Base-by-base conservation (phyloP, 768 basidiomycete species). In the Boletus vermiculosoides region DNA sequence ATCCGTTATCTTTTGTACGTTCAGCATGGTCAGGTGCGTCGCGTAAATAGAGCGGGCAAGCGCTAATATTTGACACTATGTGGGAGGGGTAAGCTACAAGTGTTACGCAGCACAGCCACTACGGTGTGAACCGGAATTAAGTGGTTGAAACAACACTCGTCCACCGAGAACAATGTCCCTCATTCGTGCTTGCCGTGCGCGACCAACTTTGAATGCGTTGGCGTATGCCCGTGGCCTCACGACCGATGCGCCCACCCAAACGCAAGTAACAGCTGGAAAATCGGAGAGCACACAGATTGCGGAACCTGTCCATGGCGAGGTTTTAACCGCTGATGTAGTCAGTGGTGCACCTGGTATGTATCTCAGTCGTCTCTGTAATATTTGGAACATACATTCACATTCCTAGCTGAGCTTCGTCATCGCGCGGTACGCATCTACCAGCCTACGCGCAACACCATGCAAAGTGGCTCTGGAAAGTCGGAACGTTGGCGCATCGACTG, bases 401-500 rank as follows among this genome's bases (percentile, higher is more conserved):
- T 4, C 49, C 4, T 39, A 96, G 94, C 74, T 59, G 88, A 97
- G 72, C 83, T 98, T 57, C 88, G 84, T 57, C 86, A 93, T 67
- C 91, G 96, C 49, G 77, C 83, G 20, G 94, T 97, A 42, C 86
- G 95, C 48, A 92, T 99, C 68, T 99, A 86, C 76, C 89, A 94
- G 70, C 92, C 95, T 2, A 87, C 94, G 6, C 87, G 90, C 55
- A 93, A 92, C 63, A 95, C 95, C 4, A 98, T 96, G 85, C 94
- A 98, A 74, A 94, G 92, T 52, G 96, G 92, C 48, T 81, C 86
- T 41, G 86, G 84, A 51, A 94, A 94, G 74, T 83, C 84, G 12
- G 83, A 88, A 62, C 86, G 89, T 64, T 99, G 96, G 96, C 80
- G 92, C 61, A 84, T 99, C 66, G 96, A 98, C 73, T 98, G 87